These are phyloP conservation scores for Imleria badia DNA, from an alignment of 768 basidiomycete species.

Conservation along the genomic window DNA sequence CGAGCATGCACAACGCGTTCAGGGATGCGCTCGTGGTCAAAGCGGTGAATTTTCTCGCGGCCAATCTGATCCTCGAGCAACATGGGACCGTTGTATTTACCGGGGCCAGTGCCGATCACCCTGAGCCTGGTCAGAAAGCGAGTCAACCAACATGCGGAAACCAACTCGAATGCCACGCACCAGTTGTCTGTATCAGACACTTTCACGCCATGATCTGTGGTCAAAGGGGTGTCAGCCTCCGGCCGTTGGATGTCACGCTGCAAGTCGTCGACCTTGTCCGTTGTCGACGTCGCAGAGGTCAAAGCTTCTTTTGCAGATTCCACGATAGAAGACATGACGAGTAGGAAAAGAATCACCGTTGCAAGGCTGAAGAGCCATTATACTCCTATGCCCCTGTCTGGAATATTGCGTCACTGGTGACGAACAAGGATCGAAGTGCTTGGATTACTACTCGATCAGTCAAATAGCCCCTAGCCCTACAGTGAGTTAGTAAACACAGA, in stretches of 20 bases:
- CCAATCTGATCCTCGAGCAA: conserved; percentile 77
- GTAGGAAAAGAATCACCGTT: not conserved
- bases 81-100: conserved; percentile 57
- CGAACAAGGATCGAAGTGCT: not conserved
- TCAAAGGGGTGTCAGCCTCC: conserved; percentile 32
- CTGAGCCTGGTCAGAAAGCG: conserved; percentile 46
- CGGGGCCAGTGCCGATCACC: conserved; percentile 39
- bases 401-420: conserved; percentile 26
- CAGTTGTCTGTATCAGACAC: conserved; percentile 66
- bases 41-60: conserved; percentile 74
- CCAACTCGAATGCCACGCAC: conserved; percentile 29
- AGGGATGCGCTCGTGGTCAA: conserved; percentile 89
- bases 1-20: conserved; percentile 78
- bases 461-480: conserved; percentile 1
- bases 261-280: conserved; percentile 25
- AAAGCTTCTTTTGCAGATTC: conserved; percentile 18
- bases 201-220: conserved; percentile 62
- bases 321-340: conserved; percentile 13
- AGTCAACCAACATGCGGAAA: conserved; percentile 8
- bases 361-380: not conserved
- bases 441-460: not conserved
- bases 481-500: too few species aligned
- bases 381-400: conserved; percentile 9
- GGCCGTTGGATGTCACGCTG: conserved; percentile 21
- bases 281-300: not conserved